Evolutionary conservation across 345 rosid species (phyloP).

Genomic region (Linum lewisii): DNA sequence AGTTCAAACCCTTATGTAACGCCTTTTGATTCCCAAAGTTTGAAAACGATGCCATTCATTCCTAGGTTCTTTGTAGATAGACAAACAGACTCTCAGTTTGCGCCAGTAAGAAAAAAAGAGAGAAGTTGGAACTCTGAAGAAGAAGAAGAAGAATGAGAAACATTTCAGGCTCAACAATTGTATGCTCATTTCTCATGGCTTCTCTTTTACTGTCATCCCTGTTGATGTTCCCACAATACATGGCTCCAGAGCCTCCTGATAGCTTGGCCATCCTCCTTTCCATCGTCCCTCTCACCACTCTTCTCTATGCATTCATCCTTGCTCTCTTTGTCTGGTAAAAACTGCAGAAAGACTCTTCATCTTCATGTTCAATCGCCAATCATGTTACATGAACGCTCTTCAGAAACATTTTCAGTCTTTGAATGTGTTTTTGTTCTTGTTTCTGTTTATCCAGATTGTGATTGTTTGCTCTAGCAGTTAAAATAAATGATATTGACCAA

Average conservation of each 20-base stretch:
- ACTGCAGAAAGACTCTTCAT: neutral
- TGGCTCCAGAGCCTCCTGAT: neutral
- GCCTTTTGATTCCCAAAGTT: no score
- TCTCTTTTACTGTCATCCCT: neutral
- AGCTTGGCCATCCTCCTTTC: neutral
- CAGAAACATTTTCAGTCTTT: no score
- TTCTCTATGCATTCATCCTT: neutral
- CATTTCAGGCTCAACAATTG: neutral
- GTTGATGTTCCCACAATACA: neutral
- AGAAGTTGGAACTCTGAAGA: neutral
- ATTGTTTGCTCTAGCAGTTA: slow-evolving; percentile 5
- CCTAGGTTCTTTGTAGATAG: no score
- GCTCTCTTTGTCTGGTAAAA: neutral
- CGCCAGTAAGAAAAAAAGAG: no score
- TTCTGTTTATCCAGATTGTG: slow-evolving; percentile 8
- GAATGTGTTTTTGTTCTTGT: neutral
- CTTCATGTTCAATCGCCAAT: neutral
- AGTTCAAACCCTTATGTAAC: no score
- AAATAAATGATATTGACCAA: neutral
- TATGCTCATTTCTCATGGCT: neutral
- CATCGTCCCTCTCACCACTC: neutral
- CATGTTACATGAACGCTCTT: neutral
- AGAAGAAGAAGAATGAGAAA: neutral
- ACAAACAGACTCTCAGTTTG: no score
- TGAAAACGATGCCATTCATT: no score